A percentile compares a stretch with the other conserved stretches of the same genome.
Evolutionary conservation across 164 flowering plant species (phyloP).

Genomic region (Nymphaea colorata): DNA sequence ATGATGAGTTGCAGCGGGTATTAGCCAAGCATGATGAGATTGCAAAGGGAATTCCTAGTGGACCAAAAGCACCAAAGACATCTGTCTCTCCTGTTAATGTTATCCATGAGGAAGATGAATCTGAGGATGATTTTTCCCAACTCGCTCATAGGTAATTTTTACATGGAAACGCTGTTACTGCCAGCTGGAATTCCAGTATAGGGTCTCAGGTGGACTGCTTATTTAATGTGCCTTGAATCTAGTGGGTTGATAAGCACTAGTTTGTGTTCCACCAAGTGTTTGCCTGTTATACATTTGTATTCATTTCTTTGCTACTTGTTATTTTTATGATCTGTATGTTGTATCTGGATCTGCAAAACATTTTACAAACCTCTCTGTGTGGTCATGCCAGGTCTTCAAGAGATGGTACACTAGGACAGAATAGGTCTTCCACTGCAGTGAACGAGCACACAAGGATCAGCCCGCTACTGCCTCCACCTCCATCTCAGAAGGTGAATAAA

Average conservation of each 20-base stretch:
- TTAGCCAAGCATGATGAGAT: conserved; percentile 66
- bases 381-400: conserved; percentile 46
- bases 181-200: background rate
- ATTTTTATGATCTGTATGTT: no score
- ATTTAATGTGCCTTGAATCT: background rate
- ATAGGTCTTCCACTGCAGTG: conserved; percentile 17
- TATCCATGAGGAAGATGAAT: conserved; percentile 78
- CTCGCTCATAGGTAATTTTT: conserved; percentile 56
- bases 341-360: background rate
- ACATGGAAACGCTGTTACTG: background rate
- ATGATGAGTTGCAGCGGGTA: conserved; percentile 82
- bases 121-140: conserved; percentile 88
- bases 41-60: conserved; percentile 32
- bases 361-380: background rate
- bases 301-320: no score
- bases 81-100: conserved; percentile 54
- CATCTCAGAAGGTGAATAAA: conserved; percentile 35
- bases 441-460: conserved; percentile 22
- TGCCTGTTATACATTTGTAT: background rate
- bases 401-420: conserved; percentile 34
- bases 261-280: background rate
- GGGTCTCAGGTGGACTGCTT: background rate
- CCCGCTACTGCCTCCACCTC: conserved; percentile 84
- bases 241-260: no score
- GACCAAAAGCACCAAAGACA: conserved; percentile 18